Evolutionary conservation across 148 eudicot genomes (phyloP).

Genomic region (Pharnaceum exiguum): DNA sequence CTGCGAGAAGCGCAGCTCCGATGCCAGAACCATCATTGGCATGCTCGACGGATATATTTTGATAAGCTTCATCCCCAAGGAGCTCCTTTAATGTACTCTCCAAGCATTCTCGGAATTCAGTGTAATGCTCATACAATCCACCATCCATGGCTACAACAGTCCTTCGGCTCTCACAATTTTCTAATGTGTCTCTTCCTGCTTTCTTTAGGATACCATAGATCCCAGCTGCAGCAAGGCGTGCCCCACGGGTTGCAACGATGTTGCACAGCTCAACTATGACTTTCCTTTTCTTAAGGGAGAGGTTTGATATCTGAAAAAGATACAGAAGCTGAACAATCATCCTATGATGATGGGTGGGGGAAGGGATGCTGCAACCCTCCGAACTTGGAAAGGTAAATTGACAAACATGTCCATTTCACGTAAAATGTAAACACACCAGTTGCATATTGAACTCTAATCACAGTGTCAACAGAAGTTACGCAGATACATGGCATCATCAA

Average conservation of each 20-base stretch:
- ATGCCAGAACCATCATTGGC: slow-evolving; percentile 75
- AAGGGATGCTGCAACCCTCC: neutral
- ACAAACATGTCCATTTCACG: too few species aligned
- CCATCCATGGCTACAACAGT: slow-evolving; percentile 71
- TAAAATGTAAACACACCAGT: too few species aligned
- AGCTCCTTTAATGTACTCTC: slow-evolving; percentile 50
- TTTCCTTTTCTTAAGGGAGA: slow-evolving; percentile 55
- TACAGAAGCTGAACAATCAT: neutral
- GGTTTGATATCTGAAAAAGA: slow-evolving; percentile 40
- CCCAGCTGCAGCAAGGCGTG: slow-evolving; percentile 71
- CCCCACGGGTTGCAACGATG: slow-evolving; percentile 69
- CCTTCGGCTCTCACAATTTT: slow-evolving; percentile 29
- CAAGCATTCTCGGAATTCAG: slow-evolving; percentile 50
- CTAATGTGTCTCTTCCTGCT: slow-evolving; percentile 43
- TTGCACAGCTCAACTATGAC: slow-evolving; percentile 51
- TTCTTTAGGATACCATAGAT: slow-evolving; percentile 60
- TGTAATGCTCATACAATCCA: slow-evolving; percentile 71
- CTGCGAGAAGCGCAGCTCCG: slow-evolving; percentile 80
- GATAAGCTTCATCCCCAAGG: slow-evolving; percentile 41
- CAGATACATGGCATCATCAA: too few species aligned
- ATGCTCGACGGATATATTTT: slow-evolving; percentile 39
- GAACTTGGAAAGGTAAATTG: too few species aligned
- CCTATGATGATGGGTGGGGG: neutral
- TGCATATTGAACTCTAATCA: too few species aligned
- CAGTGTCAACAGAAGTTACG: too few species aligned